phyloP scores from a whole-genome alignment of 768 basidiomycete species.

The Tulasnella sp. region DNA sequence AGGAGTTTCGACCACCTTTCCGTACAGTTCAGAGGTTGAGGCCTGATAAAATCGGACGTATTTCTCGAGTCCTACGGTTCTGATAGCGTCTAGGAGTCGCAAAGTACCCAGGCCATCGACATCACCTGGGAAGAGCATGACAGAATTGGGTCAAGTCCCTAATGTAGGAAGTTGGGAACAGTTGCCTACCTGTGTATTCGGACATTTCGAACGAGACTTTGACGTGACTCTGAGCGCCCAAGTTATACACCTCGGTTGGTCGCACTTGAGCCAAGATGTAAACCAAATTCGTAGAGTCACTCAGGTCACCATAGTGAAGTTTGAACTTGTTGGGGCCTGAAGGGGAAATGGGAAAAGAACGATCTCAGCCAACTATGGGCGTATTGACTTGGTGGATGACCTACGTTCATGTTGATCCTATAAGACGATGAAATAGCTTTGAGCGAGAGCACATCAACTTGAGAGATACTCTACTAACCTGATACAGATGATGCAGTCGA shows the following conservation, averaged over 20 bases:
- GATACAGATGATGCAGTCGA: constrained; percentile 84
- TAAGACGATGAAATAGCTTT: neutral
- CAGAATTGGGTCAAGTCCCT: neutral
- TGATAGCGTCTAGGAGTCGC: constrained; percentile 87
- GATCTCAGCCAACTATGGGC: neutral
- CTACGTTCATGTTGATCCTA: constrained; percentile 77
- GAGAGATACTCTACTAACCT: constrained; percentile 19
- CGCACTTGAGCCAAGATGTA: constrained; percentile 91
- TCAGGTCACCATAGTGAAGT: constrained; percentile 83
- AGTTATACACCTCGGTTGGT: constrained; percentile 94
- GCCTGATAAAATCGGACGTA: constrained; percentile 96
- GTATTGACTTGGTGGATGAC: constrained; percentile 22
- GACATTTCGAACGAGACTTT: constrained; percentile 99
- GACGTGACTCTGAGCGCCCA: constrained; percentile 95
- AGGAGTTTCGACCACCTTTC: constrained; percentile 89
- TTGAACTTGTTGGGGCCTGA: constrained; percentile 64
- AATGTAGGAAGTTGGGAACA: neutral
- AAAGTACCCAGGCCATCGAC: constrained; percentile 93
- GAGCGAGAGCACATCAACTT: neutral
- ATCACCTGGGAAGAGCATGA: constrained; percentile 39
- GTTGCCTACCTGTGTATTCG: constrained; percentile 59
- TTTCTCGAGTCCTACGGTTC: constrained; percentile 87
- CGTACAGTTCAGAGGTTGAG: constrained; percentile 93
- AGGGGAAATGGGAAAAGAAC: neutral
- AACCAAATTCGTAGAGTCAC: constrained; percentile 93